Conservation (phyloP, 805 yeast species). For the Monosporozyma aquatica region DNA sequence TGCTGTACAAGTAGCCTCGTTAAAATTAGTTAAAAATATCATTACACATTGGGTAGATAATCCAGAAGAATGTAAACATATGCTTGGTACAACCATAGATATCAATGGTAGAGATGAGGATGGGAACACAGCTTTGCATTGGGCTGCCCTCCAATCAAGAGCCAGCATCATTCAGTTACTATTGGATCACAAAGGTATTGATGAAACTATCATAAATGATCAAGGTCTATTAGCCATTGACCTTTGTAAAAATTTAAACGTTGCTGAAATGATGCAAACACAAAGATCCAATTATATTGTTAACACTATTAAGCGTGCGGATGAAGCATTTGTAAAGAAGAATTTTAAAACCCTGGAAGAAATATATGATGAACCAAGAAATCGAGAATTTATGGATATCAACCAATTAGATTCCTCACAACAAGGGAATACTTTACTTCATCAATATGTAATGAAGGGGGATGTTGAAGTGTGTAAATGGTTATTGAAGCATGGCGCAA, state of each 20-base stretch:
- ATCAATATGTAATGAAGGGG: conserved; percentile 69
- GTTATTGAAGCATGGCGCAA: conserved; percentile 86
- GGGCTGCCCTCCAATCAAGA: conserved; percentile 71
- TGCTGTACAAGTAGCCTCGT: conserved; percentile 82
- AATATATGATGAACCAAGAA: conserved; percentile 62
- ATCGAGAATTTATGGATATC: conserved; percentile 72
- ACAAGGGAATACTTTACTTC: conserved; percentile 84
- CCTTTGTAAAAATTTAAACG: conserved; percentile 47
- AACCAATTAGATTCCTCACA: conserved; percentile 82
- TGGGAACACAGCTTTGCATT: conserved; percentile 87
- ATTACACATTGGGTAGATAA: conserved; percentile 28
- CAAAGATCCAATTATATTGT: conserved; percentile 75
- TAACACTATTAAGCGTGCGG: conserved; percentile 53
- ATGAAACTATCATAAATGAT: conserved; percentile 72
- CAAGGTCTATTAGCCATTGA: conserved; percentile 77
- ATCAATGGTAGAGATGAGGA: conserved; percentile 67
- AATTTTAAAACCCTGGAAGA: conserved; percentile 57
- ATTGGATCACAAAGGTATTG: conserved; percentile 53
- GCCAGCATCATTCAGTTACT: conserved; percentile 64
- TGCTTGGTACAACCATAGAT: conserved; percentile 32
- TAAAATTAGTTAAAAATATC: conserved; percentile 43
- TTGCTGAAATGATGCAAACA: conserved; percentile 69
- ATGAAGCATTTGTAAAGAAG: conserved; percentile 58
- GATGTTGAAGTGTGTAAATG: conserved; percentile 80
- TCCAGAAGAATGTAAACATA: not conserved